Evolutionary conservation across 148 eudicot genomes (phyloP).

Genomic region (Rhododendron simsii): DNA sequence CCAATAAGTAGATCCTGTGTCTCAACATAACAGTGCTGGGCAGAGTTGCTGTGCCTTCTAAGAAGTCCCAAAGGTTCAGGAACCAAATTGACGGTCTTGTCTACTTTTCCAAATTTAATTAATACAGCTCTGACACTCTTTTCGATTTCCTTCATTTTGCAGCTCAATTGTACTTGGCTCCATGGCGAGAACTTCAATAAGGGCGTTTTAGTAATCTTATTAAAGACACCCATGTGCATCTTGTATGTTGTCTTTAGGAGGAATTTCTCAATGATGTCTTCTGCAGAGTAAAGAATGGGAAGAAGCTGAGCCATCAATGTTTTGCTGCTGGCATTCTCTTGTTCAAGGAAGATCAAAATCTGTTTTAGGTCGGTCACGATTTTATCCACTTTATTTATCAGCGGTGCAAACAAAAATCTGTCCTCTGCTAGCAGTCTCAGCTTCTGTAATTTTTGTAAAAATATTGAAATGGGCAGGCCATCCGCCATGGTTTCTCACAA

Average conservation of each 20-base stretch:
- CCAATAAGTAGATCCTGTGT: background rate
- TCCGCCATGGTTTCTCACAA: background rate
- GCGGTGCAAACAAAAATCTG: background rate
- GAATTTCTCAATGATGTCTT: background rate
- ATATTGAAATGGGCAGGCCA: background rate
- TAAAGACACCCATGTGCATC: background rate
- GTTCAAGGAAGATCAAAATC: background rate
- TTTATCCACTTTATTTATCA: background rate
- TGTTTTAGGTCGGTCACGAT: background rate
- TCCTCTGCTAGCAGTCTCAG: background rate
- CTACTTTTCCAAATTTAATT: background rate
- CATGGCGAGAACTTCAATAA: background rate
- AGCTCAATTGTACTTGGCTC: background rate
- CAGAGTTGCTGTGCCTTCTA: too few relatives aligned
- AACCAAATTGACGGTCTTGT: too few relatives aligned
- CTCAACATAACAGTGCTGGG: too few relatives aligned
- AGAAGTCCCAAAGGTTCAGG: background rate
- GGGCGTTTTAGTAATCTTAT: background rate
- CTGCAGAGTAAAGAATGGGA: background rate
- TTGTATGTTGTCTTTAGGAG: background rate
- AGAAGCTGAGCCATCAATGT: background rate
- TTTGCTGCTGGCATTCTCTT: background rate
- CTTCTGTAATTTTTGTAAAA: too few relatives aligned
- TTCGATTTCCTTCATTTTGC: background rate
- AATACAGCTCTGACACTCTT: background rate